Conservation (phyloP, 176 grass and related monocot species). For the Miscanthus lutarioriparius region DNA sequence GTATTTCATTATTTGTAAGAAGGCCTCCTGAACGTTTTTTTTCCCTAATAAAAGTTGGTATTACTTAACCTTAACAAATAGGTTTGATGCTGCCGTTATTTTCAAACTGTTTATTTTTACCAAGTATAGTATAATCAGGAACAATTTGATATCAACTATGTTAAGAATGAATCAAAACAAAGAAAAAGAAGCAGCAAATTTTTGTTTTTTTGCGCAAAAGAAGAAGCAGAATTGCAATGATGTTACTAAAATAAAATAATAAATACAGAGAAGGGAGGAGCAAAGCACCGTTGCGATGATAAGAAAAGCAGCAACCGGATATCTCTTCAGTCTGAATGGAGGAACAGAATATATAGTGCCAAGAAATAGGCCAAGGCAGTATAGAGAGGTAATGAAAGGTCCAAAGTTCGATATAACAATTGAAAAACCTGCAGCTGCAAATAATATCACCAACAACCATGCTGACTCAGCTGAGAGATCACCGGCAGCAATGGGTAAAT, state of each 20-base stretch:
- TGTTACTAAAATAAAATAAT: background rate
- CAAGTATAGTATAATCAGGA: background rate
- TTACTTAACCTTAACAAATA: background rate
- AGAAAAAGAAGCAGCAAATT: background rate
- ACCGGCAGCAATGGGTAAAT: slow-evolving; percentile 92
- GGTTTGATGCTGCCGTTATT: background rate
- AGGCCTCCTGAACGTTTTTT: background rate
- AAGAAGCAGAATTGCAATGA: background rate
- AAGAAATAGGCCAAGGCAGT: slow-evolving; percentile 94
- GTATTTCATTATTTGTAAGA: background rate
- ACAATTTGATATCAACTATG: background rate
- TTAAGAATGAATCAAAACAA: slow-evolving; percentile 11
- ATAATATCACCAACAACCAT: slow-evolving; percentile 82
- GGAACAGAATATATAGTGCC: slow-evolving; percentile 99
- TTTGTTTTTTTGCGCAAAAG: background rate
- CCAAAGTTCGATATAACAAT: slow-evolving; percentile 82
- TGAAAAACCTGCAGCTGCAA: slow-evolving; percentile 63
- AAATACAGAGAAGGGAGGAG: slow-evolving; percentile 2
- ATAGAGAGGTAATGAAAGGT: slow-evolving; percentile 88
- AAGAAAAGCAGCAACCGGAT: slow-evolving; percentile 90
- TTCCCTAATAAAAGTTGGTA: background rate
- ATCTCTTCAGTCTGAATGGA: slow-evolving; percentile 97
- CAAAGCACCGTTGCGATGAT: slow-evolving; percentile 89
- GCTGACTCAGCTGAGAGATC: slow-evolving; percentile 85
- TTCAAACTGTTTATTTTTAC: background rate